Percentiles rank a stretch among this genome's conserved stretches.
Conservation (phyloP, 2,329 filamentous ascomycete genomes). For the Stromatinia cepivora region DNA sequence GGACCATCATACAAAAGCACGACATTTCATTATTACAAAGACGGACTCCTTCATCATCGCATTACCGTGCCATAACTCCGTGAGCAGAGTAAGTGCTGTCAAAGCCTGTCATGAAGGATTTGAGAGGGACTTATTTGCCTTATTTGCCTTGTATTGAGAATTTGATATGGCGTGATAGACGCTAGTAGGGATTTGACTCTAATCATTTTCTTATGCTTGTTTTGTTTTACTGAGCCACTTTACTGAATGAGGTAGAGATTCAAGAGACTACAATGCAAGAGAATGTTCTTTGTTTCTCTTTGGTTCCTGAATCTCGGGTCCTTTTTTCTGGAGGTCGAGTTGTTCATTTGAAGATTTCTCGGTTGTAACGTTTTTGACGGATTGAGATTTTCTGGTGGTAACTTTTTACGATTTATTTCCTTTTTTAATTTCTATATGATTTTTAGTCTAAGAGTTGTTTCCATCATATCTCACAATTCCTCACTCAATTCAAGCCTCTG, state of each 20-base stretch:
- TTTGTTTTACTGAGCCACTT: conserved; percentile 1
- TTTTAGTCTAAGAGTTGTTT: neutral
- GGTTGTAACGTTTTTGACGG: neutral
- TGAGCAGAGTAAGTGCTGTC: neutral
- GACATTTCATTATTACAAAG: conserved; percentile 22
- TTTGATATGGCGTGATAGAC: conserved; percentile 24
- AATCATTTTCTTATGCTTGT: neutral
- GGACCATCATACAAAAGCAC: conserved; percentile 18
- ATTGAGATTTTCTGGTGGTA: neutral
- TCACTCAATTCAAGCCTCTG: neutral
- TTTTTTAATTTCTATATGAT: neutral
- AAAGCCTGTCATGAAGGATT: neutral
- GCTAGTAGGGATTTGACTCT: conserved; percentile 18
- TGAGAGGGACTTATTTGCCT: neutral
- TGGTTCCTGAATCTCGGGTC: neutral
- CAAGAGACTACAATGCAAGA: neutral
- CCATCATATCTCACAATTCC: neutral
- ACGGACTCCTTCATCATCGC: neutral
- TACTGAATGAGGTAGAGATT: neutral
- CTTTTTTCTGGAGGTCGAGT: too few relatives aligned
- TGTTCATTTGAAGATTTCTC: neutral
- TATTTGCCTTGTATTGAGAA: conserved; percentile 6
- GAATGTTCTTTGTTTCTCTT: conserved; percentile 8
- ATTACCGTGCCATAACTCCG: conserved; percentile 6
- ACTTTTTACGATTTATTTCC: neutral